These are phyloP conservation scores for Fagopyrum homotropicum DNA, from an alignment of 148 eudicot species.

Conservation along the genomic window DNA sequence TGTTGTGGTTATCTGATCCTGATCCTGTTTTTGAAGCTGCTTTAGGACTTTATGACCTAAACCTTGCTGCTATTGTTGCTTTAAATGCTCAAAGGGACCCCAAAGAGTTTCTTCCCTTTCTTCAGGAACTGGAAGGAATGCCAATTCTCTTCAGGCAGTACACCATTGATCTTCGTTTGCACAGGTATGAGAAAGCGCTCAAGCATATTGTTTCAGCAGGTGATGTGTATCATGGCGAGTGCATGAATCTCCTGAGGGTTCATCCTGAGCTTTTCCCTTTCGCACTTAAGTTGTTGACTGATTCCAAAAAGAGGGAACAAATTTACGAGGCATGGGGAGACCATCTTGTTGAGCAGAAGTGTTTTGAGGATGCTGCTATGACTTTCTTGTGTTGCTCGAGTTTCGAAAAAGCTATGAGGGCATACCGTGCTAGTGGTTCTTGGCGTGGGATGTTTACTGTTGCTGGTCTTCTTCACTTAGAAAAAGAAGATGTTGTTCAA, in stretches of 20 bases:
- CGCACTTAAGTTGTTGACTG: constrained; percentile 58
- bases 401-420: constrained; percentile 77
- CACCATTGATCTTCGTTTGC: constrained; percentile 70
- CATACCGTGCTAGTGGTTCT: constrained; percentile 77
- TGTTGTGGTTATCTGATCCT: constrained; percentile 82
- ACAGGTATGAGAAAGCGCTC: constrained; percentile 76
- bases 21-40: constrained; percentile 97
- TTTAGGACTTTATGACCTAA: constrained; percentile 88
- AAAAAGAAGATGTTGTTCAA: constrained; percentile 57
- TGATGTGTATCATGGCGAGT: constrained; percentile 58
- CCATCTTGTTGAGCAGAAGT: constrained; percentile 59
- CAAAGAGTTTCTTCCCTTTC: constrained; percentile 93
- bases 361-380: constrained; percentile 89
- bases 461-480: constrained; percentile 78
- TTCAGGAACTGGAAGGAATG: constrained; percentile 72
- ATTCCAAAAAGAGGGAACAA: constrained; percentile 45
- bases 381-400: constrained; percentile 68
- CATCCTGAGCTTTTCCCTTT: constrained; percentile 75
- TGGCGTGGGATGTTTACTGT: constrained; percentile 83
- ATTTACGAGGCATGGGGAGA: constrained; percentile 96
- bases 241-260: constrained; percentile 60
- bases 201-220: constrained; percentile 71
- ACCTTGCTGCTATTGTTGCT: constrained; percentile 98
- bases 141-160: constrained; percentile 66
- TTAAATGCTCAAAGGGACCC: constrained; percentile 90